Conservation (phyloP, 106 monocot species). For the Dactylorhiza incarnata region DNA sequence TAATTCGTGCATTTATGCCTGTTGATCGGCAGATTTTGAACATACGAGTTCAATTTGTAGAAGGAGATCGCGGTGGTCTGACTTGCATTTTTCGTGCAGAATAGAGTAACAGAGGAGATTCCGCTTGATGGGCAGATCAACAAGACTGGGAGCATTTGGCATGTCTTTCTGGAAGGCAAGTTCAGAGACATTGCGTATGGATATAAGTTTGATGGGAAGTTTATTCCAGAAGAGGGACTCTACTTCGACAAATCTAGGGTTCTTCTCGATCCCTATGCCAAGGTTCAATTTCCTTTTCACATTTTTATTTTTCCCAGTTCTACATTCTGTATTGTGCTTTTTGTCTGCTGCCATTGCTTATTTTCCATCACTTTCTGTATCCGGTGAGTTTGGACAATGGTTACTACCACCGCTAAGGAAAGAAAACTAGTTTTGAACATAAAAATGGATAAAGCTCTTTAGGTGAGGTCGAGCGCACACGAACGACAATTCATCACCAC, state of each 20-base stretch:
- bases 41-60: background rate
- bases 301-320: background rate
- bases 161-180: slow-evolving; percentile 56
- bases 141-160: slow-evolving; percentile 87
- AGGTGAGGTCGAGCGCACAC: too few species aligned
- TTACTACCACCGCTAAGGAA: too few species aligned
- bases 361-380: background rate
- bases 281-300: slow-evolving; percentile 33
- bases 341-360: background rate
- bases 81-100: slow-evolving; percentile 29
- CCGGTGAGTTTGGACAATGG: too few species aligned
- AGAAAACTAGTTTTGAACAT: too few species aligned
- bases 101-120: slow-evolving; percentile 49
- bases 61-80: background rate
- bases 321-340: background rate
- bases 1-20: slow-evolving; percentile 5
- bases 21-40: background rate
- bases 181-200: slow-evolving; percentile 63
- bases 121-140: slow-evolving; percentile 55
- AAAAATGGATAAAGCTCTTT: too few species aligned
- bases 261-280: slow-evolving; percentile 87
- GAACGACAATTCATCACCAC: too few species aligned
- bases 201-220: slow-evolving; percentile 73
- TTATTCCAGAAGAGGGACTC: slow-evolving; percentile 49
- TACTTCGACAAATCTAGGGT: slow-evolving; percentile 62